Conservation (phyloP, 331 rosid genomes). For the Erythrophleum ivorense region DNA sequence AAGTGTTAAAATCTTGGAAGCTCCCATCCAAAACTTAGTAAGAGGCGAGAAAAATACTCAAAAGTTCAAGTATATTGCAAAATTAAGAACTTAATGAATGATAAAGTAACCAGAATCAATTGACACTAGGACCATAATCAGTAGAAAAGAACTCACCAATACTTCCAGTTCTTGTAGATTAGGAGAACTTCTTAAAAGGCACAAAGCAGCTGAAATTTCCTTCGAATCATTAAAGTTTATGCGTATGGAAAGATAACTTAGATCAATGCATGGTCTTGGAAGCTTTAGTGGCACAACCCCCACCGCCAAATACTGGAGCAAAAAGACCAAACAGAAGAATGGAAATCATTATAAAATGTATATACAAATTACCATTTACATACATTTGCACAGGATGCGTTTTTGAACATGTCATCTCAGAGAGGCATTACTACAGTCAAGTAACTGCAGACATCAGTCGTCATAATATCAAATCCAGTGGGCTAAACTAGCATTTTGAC, state of each 20-base stretch:
- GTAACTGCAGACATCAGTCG: background rate
- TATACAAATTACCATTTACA: background rate
- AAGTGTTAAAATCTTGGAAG: conserved; percentile 34
- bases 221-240: conserved; percentile 56
- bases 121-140: conserved; percentile 10
- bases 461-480: background rate
- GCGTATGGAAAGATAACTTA: conserved; percentile 54
- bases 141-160: conserved; percentile 54
- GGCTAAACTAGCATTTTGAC: background rate
- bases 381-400: background rate
- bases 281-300: conserved; percentile 53
- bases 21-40: conserved; percentile 6
- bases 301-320: conserved; percentile 58
- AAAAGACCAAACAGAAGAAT: conserved; percentile 36
- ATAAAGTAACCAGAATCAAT: background rate
- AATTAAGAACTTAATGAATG: conserved; percentile 14
- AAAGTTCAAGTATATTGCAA: background rate
- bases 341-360: conserved; percentile 26
- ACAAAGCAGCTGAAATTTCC: conserved; percentile 56
- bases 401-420: conserved; percentile 9
- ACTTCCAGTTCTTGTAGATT: conserved; percentile 63
- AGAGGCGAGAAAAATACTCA: background rate
- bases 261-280: conserved; percentile 51
- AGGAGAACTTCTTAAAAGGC: conserved; percentile 65
- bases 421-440: background rate